Evolutionary conservation across 1,284 basidiomycete species (phyloP).

Genomic region (Trichosporon sp.): DNA sequence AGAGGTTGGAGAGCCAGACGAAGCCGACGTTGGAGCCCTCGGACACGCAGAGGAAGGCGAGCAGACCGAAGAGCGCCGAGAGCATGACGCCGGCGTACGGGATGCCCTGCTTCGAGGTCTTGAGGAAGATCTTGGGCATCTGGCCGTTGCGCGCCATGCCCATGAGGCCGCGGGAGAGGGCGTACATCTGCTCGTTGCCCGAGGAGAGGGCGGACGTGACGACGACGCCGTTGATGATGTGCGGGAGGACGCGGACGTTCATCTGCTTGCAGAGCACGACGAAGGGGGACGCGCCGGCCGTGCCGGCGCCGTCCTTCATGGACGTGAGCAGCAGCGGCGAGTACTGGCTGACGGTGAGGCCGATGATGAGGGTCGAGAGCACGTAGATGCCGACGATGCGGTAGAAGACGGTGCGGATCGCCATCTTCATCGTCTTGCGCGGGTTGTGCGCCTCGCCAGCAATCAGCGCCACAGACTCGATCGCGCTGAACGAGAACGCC

Average conservation of each 20-base stretch:
- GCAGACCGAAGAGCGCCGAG: slow-evolving; percentile 58
- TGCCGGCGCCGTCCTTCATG: slow-evolving; percentile 54
- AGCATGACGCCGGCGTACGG: slow-evolving; percentile 61
- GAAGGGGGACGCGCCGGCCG: slow-evolving; percentile 71
- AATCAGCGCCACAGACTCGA: slow-evolving; percentile 48
- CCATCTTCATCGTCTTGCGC: slow-evolving; percentile 65
- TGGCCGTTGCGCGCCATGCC: slow-evolving; percentile 56
- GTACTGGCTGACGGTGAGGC: slow-evolving; percentile 46
- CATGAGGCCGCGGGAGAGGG: slow-evolving; percentile 49
- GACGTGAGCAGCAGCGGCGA: slow-evolving; percentile 48
- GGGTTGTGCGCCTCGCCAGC: slow-evolving; percentile 57
- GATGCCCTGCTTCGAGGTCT: slow-evolving; percentile 60
- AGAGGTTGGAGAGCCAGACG: slow-evolving; percentile 66
- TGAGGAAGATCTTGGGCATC: slow-evolving; percentile 57
- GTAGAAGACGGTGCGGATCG: slow-evolving; percentile 64
- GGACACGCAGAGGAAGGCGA: slow-evolving; percentile 56
- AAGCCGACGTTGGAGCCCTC: slow-evolving; percentile 63
- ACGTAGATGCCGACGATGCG: slow-evolving; percentile 64
- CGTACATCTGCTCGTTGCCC: slow-evolving; percentile 28
- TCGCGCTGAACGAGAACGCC: slow-evolving; percentile 38
- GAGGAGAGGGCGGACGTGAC: slow-evolving; percentile 49
- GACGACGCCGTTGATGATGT: slow-evolving; percentile 64
- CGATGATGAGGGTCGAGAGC: slow-evolving; percentile 18
- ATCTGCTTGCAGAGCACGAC: slow-evolving; percentile 64
- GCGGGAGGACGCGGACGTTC: slow-evolving; percentile 68